phyloP scores from a whole-genome alignment of 345 rosid genomes.

The Corchorus olitorius region DNA sequence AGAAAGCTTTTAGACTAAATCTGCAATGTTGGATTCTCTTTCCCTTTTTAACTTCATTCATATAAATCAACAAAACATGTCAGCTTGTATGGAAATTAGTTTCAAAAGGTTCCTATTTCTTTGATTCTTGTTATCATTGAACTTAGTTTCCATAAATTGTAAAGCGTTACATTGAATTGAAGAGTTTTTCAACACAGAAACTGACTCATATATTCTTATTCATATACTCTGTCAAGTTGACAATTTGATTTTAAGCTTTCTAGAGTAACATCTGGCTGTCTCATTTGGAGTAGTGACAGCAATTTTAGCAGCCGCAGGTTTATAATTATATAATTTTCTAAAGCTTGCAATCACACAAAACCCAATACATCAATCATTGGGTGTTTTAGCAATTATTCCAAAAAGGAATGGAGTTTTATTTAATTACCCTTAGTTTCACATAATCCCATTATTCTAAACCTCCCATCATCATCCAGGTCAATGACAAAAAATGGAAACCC shows the following conservation, averaged over 20 bases:
- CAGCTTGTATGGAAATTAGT: neutral
- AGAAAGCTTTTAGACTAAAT: neutral
- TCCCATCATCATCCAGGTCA: neutral
- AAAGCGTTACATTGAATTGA: neutral
- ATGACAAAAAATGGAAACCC: neutral
- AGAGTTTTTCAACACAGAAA: neutral
- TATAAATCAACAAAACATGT: neutral
- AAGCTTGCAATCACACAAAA: neutral
- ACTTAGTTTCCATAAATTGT: neutral
- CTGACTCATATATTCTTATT: neutral
- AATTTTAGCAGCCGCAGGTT: neutral
- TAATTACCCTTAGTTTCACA: neutral
- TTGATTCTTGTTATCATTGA: too few relatives aligned
- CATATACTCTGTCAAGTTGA: neutral
- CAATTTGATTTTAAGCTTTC: neutral
- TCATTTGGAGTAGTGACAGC: neutral
- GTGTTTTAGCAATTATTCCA: neutral
- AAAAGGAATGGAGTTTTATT: neutral
- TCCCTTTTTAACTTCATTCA: neutral
- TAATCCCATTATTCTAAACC: neutral
- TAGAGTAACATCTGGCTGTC: neutral
- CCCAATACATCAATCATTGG: constrained; percentile 1
- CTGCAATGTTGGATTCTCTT: neutral
- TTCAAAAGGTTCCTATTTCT: neutral
- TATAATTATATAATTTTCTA: neutral